Percentiles rank a stretch among this genome's conserved stretches.
phyloP scores from a whole-genome alignment of 371 early-diverging fungal species.

The Mortierella sp. region DNA sequence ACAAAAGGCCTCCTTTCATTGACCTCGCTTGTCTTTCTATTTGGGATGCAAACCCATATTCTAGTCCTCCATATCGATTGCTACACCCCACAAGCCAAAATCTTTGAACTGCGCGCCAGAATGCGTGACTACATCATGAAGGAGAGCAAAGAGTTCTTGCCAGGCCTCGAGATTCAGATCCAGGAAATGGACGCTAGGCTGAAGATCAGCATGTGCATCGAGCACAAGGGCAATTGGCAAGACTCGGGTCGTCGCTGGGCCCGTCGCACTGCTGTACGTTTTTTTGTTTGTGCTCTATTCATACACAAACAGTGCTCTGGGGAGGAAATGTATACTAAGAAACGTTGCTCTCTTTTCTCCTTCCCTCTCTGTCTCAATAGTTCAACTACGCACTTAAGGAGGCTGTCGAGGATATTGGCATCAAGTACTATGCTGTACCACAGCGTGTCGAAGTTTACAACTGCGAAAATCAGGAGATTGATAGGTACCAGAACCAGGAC shows the following conservation, averaged over 20 bases:
- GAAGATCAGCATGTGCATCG: constrained; percentile 62
- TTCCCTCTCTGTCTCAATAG: constrained; percentile 16
- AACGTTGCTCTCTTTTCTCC: not conserved
- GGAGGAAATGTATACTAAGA: not conserved
- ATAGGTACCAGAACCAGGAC: constrained; percentile 1
- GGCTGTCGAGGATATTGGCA: constrained; percentile 66
- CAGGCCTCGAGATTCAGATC: constrained; percentile 70
- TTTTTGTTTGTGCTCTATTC: not conserved
- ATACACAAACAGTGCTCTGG: not conserved
- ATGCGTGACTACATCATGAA: constrained; percentile 69
- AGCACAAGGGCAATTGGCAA: constrained; percentile 83
- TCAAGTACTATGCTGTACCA: constrained; percentile 66
- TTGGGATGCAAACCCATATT: not conserved
- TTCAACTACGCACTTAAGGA: constrained; percentile 74
- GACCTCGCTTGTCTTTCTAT: not conserved
- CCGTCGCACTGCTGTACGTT: constrained; percentile 59
- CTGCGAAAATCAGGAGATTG: constrained; percentile 16
- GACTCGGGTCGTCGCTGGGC: constrained; percentile 73
- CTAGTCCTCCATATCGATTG: constrained; percentile 69
- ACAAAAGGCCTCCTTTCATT: no score
- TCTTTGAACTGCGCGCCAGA: constrained; percentile 61
- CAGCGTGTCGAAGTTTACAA: constrained; percentile 52
- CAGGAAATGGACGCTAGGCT: constrained; percentile 68
- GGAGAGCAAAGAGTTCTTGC: constrained; percentile 72
- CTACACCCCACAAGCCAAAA: constrained; percentile 69